Conservation (phyloP, 2,329 filamentous ascomycete species). For the Penicillium digitatum region DNA sequence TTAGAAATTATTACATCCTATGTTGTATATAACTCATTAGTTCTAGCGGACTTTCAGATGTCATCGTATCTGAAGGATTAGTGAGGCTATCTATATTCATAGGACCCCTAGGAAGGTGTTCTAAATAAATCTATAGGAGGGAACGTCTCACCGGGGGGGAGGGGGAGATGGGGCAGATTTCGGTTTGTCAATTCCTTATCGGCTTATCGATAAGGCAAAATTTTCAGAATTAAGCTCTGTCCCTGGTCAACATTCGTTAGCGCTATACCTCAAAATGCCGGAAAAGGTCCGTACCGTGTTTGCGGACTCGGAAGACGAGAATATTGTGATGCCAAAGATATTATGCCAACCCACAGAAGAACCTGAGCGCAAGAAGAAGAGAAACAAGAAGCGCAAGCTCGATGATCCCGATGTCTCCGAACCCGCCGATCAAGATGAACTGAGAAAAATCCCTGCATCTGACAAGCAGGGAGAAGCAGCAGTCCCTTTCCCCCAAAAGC, state of each 20-base stretch:
- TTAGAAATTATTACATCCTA: too few relatives aligned
- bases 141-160: too few relatives aligned
- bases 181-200: too few relatives aligned
- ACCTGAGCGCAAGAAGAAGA: constrained; percentile 23
- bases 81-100: too few relatives aligned
- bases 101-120: too few relatives aligned
- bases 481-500: not conserved
- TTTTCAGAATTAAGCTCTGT: not conserved
- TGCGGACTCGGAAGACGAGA: constrained; percentile 30
- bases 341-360: constrained; percentile 4
- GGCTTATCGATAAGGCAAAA: constrained; percentile 30
- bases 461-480: not conserved
- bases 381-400: constrained; percentile 34
- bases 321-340: constrained; percentile 12
- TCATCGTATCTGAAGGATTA: too few relatives aligned
- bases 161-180: too few relatives aligned
- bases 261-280: constrained; percentile 21
- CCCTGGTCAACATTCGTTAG: not conserved
- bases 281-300: constrained; percentile 16
- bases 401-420: constrained; percentile 20
- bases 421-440: constrained; percentile 9
- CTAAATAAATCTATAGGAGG: too few relatives aligned
- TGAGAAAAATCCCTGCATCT: not conserved
- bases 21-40: too few relatives aligned
- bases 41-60: too few relatives aligned